phyloP scores from a whole-genome alignment of 2,329 filamentous ascomycete species.

The Gaeumannomyces sp. region DNA sequence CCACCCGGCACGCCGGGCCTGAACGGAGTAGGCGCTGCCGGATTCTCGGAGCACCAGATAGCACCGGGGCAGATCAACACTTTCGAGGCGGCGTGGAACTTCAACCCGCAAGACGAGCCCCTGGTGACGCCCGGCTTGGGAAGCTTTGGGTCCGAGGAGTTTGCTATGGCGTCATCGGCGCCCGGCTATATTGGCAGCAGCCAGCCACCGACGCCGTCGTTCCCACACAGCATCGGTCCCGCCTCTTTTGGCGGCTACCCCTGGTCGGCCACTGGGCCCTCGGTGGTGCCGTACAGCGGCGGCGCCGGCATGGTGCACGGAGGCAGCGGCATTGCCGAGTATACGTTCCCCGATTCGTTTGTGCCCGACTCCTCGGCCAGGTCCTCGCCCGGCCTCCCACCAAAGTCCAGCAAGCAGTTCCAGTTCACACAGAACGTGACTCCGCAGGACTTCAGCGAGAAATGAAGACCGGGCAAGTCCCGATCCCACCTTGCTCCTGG shows the following conservation, averaged over 20 bases:
- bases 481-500: neutral
- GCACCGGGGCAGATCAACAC: conserved; percentile 33
- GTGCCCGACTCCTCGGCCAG: conserved; percentile 27
- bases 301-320: conserved; percentile 18
- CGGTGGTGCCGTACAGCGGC: neutral
- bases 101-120: conserved; percentile 39
- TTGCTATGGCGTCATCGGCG: conserved; percentile 31
- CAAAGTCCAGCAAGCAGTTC: conserved; percentile 32
- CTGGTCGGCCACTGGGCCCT: conserved; percentile 11
- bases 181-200: conserved; percentile 39
- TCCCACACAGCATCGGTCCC: conserved; percentile 35
- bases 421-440: conserved; percentile 42
- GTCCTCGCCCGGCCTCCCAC: conserved; percentile 28
- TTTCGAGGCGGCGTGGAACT: conserved; percentile 27
- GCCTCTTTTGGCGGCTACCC: conserved; percentile 27
- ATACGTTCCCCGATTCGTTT: conserved; percentile 43
- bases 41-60: conserved; percentile 12
- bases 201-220: conserved; percentile 44
- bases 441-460: conserved; percentile 31
- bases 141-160: conserved; percentile 39
- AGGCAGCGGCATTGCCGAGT: conserved; percentile 36
- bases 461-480: neutral
- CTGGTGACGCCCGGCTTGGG: conserved; percentile 41
- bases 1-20: conserved; percentile 48
- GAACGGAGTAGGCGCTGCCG: neutral